phyloP scores from a whole-genome alignment of 2,329 filamentous ascomycete species.

The Ceratocystis alfenasii region DNA sequence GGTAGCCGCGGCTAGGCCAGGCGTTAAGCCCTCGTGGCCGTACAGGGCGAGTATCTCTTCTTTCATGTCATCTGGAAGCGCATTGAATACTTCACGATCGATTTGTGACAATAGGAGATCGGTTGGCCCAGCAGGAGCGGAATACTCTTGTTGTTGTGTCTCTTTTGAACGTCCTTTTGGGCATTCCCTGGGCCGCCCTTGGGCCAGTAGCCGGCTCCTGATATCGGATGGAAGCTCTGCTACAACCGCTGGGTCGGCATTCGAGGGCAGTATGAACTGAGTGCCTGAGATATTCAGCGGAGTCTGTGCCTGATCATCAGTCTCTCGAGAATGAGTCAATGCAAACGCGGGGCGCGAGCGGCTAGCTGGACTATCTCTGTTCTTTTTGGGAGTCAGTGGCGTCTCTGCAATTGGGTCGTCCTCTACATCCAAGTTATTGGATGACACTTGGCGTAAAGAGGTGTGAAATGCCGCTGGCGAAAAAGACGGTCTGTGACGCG shows the following conservation, averaged over 20 bases:
- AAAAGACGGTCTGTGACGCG: not conserved
- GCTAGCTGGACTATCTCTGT: not conserved
- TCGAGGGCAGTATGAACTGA: slow-evolving; percentile 80
- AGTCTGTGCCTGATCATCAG: slow-evolving; percentile 46
- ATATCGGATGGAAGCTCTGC: slow-evolving; percentile 78
- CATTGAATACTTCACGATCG: slow-evolving; percentile 71
- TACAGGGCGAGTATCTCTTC: slow-evolving; percentile 72
- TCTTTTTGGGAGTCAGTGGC: slow-evolving; percentile 11
- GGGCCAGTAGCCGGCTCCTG: slow-evolving; percentile 57
- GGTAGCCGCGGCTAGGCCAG: slow-evolving; percentile 26
- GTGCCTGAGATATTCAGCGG: slow-evolving; percentile 72
- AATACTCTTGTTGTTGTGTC: not conserved
- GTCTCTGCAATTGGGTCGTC: slow-evolving; percentile 17
- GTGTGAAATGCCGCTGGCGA: slow-evolving; percentile 1
- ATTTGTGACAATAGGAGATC: slow-evolving; percentile 63
- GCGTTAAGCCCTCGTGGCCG: slow-evolving; percentile 31
- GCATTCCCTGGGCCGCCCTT: slow-evolving; percentile 30
- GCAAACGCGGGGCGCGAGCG: slow-evolving; percentile 40
- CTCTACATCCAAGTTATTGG: slow-evolving; percentile 5
- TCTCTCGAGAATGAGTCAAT: slow-evolving; percentile 37
- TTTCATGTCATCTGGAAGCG: slow-evolving; percentile 74
- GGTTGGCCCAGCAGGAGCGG: not conserved
- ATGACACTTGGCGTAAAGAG: slow-evolving; percentile 22
- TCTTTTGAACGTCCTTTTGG: not conserved
- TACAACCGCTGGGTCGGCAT: slow-evolving; percentile 69